Conservation (phyloP, 2,329 filamentous ascomycete species). For the Fusarium sp. region DNA sequence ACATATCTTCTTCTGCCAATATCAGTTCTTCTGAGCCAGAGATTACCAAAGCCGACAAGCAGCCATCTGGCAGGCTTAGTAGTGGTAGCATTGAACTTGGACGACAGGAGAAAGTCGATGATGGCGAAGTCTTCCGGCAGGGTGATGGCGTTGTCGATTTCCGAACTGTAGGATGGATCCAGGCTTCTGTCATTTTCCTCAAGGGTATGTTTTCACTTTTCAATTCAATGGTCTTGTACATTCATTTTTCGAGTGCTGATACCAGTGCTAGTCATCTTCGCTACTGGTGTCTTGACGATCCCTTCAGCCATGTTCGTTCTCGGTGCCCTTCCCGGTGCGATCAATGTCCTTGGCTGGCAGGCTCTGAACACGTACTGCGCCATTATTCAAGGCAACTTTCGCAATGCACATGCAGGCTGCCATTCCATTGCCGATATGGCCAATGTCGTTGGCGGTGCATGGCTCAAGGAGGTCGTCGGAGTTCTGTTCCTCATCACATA, state of each 20-base stretch:
- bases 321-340: slow-evolving; percentile 56
- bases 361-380: slow-evolving; percentile 55
- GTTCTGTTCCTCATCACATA: slow-evolving; percentile 68
- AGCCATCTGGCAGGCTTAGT: slow-evolving; percentile 11
- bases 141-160: slow-evolving; percentile 58
- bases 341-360: slow-evolving; percentile 57
- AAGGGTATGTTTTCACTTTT: slow-evolving; percentile 48
- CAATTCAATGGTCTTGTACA: background rate
- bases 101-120: slow-evolving; percentile 36
- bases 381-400: slow-evolving; percentile 55
- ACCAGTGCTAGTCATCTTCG: slow-evolving; percentile 52
- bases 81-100: slow-evolving; percentile 37
- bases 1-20: slow-evolving; percentile 3
- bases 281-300: slow-evolving; percentile 56
- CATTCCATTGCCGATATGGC: slow-evolving; percentile 61
- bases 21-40: slow-evolving; percentile 23
- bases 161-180: slow-evolving; percentile 60
- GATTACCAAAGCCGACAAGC: slow-evolving; percentile 20
- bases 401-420: slow-evolving; percentile 53
- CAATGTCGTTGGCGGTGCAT: slow-evolving; percentile 62
- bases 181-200: slow-evolving; percentile 60
- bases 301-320: slow-evolving; percentile 56
- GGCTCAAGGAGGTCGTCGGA: slow-evolving; percentile 64
- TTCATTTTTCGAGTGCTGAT: background rate
- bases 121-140: slow-evolving; percentile 59